phyloP scores from a whole-genome alignment of 1,139 yeast genomes.

The Meyerozyma athensensis region DNA sequence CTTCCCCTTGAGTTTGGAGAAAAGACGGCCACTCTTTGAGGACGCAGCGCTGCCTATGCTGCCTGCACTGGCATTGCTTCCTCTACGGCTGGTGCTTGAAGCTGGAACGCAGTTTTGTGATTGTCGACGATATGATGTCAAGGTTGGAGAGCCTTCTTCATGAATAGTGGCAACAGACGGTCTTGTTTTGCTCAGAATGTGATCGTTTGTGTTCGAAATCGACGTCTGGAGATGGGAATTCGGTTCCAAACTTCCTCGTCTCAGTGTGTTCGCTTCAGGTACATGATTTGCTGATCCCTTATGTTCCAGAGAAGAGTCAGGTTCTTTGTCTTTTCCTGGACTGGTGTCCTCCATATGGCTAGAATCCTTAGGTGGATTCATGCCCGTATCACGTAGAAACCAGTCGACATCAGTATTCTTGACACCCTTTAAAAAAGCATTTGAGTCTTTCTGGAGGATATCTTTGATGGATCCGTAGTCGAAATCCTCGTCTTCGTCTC shows the following conservation, averaged over 20 bases:
- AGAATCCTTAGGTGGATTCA: constrained; percentile 5
- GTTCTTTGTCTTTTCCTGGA: neutral
- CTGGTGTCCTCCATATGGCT: neutral
- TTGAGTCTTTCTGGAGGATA: constrained; percentile 10
- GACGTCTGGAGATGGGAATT: constrained; percentile 24
- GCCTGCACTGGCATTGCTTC: constrained; percentile 18
- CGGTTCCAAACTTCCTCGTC: neutral
- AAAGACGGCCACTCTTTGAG: constrained; percentile 25
- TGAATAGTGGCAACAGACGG: constrained; percentile 34
- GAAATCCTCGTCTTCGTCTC: neutral
- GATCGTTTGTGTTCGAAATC: constrained; percentile 34
- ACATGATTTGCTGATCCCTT: too few relatives aligned
- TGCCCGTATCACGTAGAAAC: constrained; percentile 39
- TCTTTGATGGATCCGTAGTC: constrained; percentile 3
- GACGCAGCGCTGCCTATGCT: constrained; percentile 12
- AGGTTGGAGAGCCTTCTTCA: constrained; percentile 20
- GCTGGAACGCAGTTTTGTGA: constrained; percentile 3
- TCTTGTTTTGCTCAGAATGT: constrained; percentile 26
- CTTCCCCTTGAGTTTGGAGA: constrained; percentile 35
- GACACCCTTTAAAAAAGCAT: constrained; percentile 23
- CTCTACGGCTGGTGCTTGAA: constrained; percentile 7
- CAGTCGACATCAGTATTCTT: constrained; percentile 41
- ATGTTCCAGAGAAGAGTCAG: too few relatives aligned
- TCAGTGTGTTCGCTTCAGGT: too few relatives aligned
- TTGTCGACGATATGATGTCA: constrained; percentile 4